Evolutionary conservation across 257 asterid species (phyloP), one percentile per base, ranked within the genome.

Genomic region (Solanum neorickii): DNA sequence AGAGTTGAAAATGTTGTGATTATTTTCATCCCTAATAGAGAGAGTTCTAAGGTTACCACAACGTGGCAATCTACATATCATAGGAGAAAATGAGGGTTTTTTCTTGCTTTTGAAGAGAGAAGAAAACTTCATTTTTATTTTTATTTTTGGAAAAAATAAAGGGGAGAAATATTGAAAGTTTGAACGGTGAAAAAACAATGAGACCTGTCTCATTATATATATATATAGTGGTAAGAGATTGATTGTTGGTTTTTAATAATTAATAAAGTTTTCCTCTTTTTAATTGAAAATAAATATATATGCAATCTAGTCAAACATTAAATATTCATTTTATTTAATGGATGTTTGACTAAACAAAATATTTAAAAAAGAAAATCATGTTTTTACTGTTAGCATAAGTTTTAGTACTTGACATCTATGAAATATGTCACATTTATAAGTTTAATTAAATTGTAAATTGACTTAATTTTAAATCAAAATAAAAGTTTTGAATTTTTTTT

Each of bases 51-150:
- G 92, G 85, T 25, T 88, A 88, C 62, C 88, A 23, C 77, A 91
- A 87, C 93, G 89, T 87, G 88, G 91, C 91, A 94, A 94, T 84
- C 91, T 89, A 94, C 94, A 92, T 14, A 90, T 80, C 5, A 88
- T 35, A 76, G 88, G 69, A 70, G 89, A 11, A 88, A 73, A 25
- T 66, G 84, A 42, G 74, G 87, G 6, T 42, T 86, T 68, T 66
- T 87, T 92, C 8, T 84, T 10, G 87, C 88, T 33, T 90, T 93
- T 93, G 87, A 87, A 92, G 2, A 91, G 90, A 75, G 85, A 94
- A 9, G 95, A 93, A n/a, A 94, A 87, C 65, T 89, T 92, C 91
- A 91, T 91, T 85, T 59, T 20, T 88, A 37, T 37, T 37, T 37
- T 37, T 89, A 33, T 74, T 88, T 90, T 37, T 41, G 83, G 13